Evolutionary conservation across 2,329 filamentous ascomycete species (phyloP).

Genomic region (Penicillium decumbens): DNA sequence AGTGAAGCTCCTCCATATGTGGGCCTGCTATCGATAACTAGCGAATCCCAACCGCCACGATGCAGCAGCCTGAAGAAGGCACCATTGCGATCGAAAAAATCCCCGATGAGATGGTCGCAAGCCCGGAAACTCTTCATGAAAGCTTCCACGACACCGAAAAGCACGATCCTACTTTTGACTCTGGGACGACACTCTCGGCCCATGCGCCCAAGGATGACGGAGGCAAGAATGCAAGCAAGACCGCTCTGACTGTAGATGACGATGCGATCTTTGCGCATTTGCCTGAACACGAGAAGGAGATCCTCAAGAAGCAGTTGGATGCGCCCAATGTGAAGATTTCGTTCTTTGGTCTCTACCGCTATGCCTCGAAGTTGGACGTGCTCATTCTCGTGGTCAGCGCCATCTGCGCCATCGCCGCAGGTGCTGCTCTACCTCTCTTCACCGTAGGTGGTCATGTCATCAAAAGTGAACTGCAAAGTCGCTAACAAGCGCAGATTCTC

Average conservation of each 20-base stretch:
- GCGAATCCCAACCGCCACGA: conserved; percentile 3
- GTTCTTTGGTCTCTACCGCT: conserved; percentile 64
- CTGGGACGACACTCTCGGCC: conserved; percentile 21
- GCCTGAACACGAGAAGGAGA: conserved; percentile 59
- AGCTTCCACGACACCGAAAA: background rate
- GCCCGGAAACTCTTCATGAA: conserved; percentile 14
- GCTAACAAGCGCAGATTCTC: conserved; percentile 45
- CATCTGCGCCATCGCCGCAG: conserved; percentile 64
- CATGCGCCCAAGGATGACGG: conserved; percentile 19
- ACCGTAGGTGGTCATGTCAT: conserved; percentile 49
- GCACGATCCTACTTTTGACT: conserved; percentile 9
- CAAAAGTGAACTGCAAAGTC: background rate
- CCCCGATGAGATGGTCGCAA: conserved; percentile 6
- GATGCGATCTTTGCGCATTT: conserved; percentile 59
- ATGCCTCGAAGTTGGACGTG: conserved; percentile 62
- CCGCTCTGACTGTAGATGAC: conserved; percentile 36
- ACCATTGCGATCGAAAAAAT: conserved; percentile 15
- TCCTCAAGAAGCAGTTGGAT: conserved; percentile 65
- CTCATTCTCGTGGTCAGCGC: conserved; percentile 59
- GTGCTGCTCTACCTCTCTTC: conserved; percentile 73
- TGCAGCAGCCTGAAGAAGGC: conserved; percentile 22
- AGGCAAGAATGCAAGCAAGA: conserved; percentile 30
- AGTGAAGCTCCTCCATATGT: conserved; percentile 3
- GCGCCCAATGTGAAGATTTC: conserved; percentile 61
- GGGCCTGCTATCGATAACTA: conserved; percentile 2